Conservation (phyloP, 179 eudicot genomes). For the Silene vulgaris region DNA sequence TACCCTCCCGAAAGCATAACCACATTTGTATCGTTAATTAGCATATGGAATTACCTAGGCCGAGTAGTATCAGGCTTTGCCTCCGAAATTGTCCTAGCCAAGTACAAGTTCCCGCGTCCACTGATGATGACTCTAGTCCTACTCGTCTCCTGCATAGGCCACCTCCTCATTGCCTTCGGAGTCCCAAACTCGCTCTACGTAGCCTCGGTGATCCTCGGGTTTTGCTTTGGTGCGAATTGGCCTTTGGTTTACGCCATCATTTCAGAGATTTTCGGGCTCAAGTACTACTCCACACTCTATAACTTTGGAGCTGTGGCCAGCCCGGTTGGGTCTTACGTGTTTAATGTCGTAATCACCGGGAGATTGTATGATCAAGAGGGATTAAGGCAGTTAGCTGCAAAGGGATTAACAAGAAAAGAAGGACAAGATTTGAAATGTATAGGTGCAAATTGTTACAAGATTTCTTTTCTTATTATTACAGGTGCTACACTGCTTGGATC, state of each 20-base stretch:
- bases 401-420: slow-evolving; percentile 14
- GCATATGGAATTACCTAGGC: not conserved
- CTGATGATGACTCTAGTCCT: slow-evolving; percentile 16
- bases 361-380: slow-evolving; percentile 14
- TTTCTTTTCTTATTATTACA: slow-evolving; percentile 12
- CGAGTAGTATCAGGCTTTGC: slow-evolving; percentile 6
- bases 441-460: slow-evolving; percentile 8
- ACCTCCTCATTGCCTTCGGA: slow-evolving; percentile 19
- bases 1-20: slow-evolving; percentile 13
- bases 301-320: slow-evolving; percentile 8
- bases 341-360: slow-evolving; percentile 6
- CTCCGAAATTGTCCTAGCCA: slow-evolving; percentile 15
- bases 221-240: slow-evolving; percentile 16
- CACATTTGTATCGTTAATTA: slow-evolving; percentile 13
- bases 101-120: slow-evolving; percentile 18
- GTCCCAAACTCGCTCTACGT: slow-evolving; percentile 16
- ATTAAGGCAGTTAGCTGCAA: not conserved
- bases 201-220: slow-evolving; percentile 18
- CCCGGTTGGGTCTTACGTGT: slow-evolving; percentile 15
- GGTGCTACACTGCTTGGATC: slow-evolving; percentile 12
- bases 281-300: not conserved
- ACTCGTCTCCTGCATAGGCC: slow-evolving; percentile 18
- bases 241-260: slow-evolving; percentile 17
- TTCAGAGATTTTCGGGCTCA: slow-evolving; percentile 17
- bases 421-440: slow-evolving; percentile 11